phyloP scores from a whole-genome alignment of 2,329 filamentous ascomycete genomes.

The Byssoonygena ceratinophila region DNA sequence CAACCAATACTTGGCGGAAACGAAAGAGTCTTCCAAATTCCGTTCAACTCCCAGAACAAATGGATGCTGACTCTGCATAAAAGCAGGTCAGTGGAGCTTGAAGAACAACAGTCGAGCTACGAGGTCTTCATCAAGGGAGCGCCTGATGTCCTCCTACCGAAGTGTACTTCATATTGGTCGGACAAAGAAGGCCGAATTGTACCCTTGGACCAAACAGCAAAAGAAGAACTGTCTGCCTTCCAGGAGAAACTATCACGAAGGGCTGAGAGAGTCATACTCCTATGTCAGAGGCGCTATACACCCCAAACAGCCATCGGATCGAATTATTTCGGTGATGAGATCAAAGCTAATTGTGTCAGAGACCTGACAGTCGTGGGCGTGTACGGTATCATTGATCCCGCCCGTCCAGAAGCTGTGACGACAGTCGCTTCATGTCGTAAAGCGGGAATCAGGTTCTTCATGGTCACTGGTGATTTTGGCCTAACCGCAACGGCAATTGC shows the following conservation, averaged over 20 bases:
- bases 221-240: slow-evolving; percentile 44
- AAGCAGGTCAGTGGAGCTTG: slow-evolving; percentile 30
- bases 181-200: slow-evolving; percentile 46
- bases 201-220: slow-evolving; percentile 41
- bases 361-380: slow-evolving; percentile 44
- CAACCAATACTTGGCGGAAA: slow-evolving; percentile 48
- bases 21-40: slow-evolving; percentile 57
- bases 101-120: slow-evolving; percentile 11
- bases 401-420: slow-evolving; percentile 28
- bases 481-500: slow-evolving; percentile 35
- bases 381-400: slow-evolving; percentile 39
- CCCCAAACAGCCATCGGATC: slow-evolving; percentile 35
- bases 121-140: slow-evolving; percentile 58
- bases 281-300: slow-evolving; percentile 51
- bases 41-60: slow-evolving; percentile 78
- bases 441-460: slow-evolving; percentile 34
- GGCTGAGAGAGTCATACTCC: slow-evolving; percentile 58
- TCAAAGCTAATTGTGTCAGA: slow-evolving; percentile 32
- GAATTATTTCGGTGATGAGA: slow-evolving; percentile 44
- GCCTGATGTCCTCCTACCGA: slow-evolving; percentile 58
- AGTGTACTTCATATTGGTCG: slow-evolving; percentile 48
- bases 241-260: slow-evolving; percentile 60
- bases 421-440: slow-evolving; percentile 29
- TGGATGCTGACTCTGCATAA: slow-evolving; percentile 57
- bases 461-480: slow-evolving; percentile 37